Evolutionary conservation across 2,329 filamentous ascomycete genomes (phyloP).

Genomic region (Diaporthe sp.): DNA sequence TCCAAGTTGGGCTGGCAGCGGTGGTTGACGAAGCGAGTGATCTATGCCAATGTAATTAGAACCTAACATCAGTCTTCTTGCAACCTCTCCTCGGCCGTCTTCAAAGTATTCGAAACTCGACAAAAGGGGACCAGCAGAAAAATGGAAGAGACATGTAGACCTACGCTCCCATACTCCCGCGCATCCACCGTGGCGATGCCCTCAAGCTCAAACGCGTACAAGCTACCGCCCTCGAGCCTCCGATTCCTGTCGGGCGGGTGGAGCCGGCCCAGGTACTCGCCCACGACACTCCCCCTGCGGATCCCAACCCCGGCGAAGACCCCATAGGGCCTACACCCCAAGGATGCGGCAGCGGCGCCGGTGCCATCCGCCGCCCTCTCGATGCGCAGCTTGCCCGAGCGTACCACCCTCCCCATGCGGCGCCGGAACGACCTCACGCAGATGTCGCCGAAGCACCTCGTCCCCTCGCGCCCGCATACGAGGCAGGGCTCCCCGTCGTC

Average conservation of each 20-base stretch:
- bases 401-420: background rate
- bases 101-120: background rate
- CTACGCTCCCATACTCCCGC: conserved; percentile 21
- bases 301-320: conserved; percentile 8
- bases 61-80: background rate
- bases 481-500: background rate
- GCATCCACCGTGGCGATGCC: background rate
- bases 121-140: background rate
- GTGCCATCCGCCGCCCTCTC: background rate
- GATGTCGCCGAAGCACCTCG: background rate
- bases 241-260: background rate
- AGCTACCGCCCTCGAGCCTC: background rate
- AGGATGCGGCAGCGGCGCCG: background rate
- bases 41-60: background rate
- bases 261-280: conserved; percentile 35
- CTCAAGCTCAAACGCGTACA: conserved; percentile 6
- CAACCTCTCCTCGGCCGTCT: background rate
- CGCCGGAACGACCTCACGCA: conserved; percentile 5
- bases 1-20: conserved; percentile 23
- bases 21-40: conserved; percentile 31
- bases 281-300: background rate
- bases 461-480: background rate
- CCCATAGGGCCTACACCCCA: conserved; percentile 8
- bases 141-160: background rate
- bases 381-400: conserved; percentile 9